Conservation (phyloP, 2,329 filamentous ascomycete genomes). For the Clarireedia hainanense region DNA sequence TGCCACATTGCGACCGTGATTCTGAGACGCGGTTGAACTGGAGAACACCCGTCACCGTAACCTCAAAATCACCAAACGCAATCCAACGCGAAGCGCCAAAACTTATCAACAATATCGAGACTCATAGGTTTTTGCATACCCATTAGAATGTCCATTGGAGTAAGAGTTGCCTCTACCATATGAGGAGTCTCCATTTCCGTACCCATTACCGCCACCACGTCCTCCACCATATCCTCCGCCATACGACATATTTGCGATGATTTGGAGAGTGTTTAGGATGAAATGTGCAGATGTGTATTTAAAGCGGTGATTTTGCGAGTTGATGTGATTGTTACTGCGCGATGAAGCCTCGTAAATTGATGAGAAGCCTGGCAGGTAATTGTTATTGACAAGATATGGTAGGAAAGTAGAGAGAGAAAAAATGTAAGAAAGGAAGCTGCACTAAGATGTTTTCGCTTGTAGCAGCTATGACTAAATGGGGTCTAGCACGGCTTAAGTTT, state of each 20-base stretch:
- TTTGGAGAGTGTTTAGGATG: conserved; percentile 2
- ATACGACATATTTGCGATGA: conserved; percentile 54
- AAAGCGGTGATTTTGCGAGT: conserved; percentile 8
- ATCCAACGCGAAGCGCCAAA: conserved; percentile 19
- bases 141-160: conserved; percentile 43
- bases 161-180: conserved; percentile 38
- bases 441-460: neutral
- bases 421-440: neutral
- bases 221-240: conserved; percentile 44
- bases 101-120: conserved; percentile 31
- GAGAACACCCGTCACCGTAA: conserved; percentile 13
- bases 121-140: conserved; percentile 34
- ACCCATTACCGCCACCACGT: conserved; percentile 39
- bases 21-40: conserved; percentile 10
- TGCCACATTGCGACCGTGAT: conserved; percentile 15
- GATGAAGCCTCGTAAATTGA: conserved; percentile 15
- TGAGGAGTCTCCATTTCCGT: conserved; percentile 48
- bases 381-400: conserved; percentile 14
- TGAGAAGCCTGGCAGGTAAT: conserved; percentile 16
- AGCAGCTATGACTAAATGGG: too few relatives aligned
- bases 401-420: conserved; percentile 14
- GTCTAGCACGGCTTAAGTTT: neutral
- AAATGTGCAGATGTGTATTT: conserved; percentile 14
- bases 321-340: conserved; percentile 7
- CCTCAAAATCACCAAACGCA: conserved; percentile 25